phyloP scores from a whole-genome alignment of 208 protist genomes.

The Crithidia mellificae region DNA sequence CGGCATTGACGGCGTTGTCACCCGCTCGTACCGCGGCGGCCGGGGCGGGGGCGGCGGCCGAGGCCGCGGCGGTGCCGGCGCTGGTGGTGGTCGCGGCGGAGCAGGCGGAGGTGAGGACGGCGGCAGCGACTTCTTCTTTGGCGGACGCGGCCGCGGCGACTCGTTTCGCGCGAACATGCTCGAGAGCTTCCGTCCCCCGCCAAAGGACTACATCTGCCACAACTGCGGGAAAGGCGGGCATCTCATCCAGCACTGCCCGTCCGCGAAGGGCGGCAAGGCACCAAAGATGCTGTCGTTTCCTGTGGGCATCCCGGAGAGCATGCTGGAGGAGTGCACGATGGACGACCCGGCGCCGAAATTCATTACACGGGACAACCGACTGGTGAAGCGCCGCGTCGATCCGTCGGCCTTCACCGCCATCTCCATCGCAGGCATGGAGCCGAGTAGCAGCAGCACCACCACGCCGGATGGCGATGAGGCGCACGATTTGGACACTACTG shows the following conservation, averaged over 20 bases:
- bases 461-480: not conserved
- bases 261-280: constrained; percentile 50
- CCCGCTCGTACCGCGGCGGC: constrained; percentile 39
- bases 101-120: not conserved
- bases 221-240: constrained; percentile 88
- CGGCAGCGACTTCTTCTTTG: constrained; percentile 9
- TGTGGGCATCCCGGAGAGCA: constrained; percentile 86
- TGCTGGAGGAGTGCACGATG: constrained; percentile 86
- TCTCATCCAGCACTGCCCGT: constrained; percentile 84
- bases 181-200: constrained; percentile 69
- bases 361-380: constrained; percentile 76
- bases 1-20: constrained; percentile 66
- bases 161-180: constrained; percentile 35
- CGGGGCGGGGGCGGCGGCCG: constrained; percentile 24
- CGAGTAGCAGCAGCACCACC: not conserved
- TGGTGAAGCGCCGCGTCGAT: constrained; percentile 81
- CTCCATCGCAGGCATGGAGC: constrained; percentile 11
- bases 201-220: constrained; percentile 84
- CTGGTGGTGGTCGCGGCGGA: not conserved
- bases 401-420: constrained; percentile 57
- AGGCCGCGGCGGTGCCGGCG: constrained; percentile 22
- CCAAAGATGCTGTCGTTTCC: constrained; percentile 70
- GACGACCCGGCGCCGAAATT: constrained; percentile 89
- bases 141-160: constrained; percentile 32
- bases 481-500: not conserved